These are phyloP conservation scores for Phaffomyces thermotolerans DNA, from an alignment of 805 yeast species.

Conservation along the genomic window DNA sequence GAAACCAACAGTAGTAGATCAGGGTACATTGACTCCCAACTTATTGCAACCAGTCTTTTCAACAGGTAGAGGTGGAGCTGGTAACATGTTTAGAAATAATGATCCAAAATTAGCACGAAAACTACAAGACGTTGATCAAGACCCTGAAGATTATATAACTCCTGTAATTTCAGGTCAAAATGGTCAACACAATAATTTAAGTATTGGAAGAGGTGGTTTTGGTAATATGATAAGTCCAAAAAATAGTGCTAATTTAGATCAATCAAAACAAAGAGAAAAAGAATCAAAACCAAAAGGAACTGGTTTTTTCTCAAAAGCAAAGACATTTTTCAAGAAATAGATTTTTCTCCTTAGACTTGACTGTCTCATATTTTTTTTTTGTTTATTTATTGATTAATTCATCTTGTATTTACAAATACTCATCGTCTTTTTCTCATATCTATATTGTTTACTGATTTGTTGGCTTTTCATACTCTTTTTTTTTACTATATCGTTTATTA, in stretches of 20 bases:
- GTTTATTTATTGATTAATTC: too few species aligned
- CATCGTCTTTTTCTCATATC: too few species aligned
- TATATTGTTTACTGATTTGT: too few species aligned
- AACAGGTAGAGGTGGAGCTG: constrained; percentile 77
- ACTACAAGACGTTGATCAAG: constrained; percentile 59
- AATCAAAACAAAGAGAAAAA: constrained; percentile 17
- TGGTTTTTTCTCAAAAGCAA: constrained; percentile 39
- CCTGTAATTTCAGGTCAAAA: constrained; percentile 33
- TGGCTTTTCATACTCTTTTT: too few species aligned
- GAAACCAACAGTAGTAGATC: constrained; percentile 48
- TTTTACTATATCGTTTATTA: too few species aligned
- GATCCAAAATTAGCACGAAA: constrained; percentile 52
- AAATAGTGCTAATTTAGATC: constrained; percentile 20
- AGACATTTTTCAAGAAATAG: constrained; percentile 31
- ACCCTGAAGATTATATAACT: constrained; percentile 30
- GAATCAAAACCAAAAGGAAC: constrained; percentile 18
- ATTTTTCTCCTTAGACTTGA: neutral
- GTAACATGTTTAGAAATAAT: constrained; percentile 61
- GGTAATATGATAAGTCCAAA: constrained; percentile 47
- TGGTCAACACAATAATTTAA: constrained; percentile 21
- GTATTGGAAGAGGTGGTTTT: constrained; percentile 59
- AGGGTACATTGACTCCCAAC: constrained; percentile 57
- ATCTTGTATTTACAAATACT: too few species aligned
- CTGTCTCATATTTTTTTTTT: neutral
- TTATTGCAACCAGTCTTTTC: constrained; percentile 48